Evolutionary conservation across 306 rosid genomes (phyloP), one percentile per base, ranked within the genome.

Genomic region (Rosa rugosa): DNA sequence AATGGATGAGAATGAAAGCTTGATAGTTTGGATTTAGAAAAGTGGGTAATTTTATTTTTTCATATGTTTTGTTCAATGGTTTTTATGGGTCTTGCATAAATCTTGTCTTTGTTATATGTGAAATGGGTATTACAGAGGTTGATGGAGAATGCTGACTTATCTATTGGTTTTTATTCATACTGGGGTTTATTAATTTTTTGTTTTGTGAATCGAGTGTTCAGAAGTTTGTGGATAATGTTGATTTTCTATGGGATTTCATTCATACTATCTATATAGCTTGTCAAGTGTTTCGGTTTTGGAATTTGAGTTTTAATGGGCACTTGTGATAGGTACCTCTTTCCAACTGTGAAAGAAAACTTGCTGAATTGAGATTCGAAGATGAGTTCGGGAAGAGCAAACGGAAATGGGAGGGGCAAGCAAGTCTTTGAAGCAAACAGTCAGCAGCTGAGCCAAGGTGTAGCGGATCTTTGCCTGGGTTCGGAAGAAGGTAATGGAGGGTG

Each of bases 401-500:
- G 88, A 66, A 86, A 75, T n/a, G 83, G 88, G 75, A 90, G 79
- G 72, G 93, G 83, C 25, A 88, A 80, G 64, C 56, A 63, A 63
- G 51, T 75, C 11, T 25, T 56, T 47, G 82, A 69, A 60, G 71
- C 40, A 36, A 59, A 76, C 74, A 44, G 78, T 67, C 70, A 87
- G 57, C 87, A 85, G 73, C 80, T 91, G 87, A 60, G 87, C 60
- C 86, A 86, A 40, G 83, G 80, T 67, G 51, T 91, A 45, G 89
- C 86, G 10, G 86, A 78, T 44, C 23, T 87, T 62, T 81, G 63
- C 83, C 79, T 91, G 59, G 84, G 80, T 25, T 41, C 80, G 0
- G 87, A 77, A 59, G 84, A 84, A 34, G 77, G 57, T 20, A 88
- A 84, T 53, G 97, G 88, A 10, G 79, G 80, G 11, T 93, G 97